A percentile compares a stretch with the other conserved stretches of the same genome.
phyloP scores from a whole-genome alignment of 2,329 filamentous ascomycete genomes.

The Furcasterigmium sp. region DNA sequence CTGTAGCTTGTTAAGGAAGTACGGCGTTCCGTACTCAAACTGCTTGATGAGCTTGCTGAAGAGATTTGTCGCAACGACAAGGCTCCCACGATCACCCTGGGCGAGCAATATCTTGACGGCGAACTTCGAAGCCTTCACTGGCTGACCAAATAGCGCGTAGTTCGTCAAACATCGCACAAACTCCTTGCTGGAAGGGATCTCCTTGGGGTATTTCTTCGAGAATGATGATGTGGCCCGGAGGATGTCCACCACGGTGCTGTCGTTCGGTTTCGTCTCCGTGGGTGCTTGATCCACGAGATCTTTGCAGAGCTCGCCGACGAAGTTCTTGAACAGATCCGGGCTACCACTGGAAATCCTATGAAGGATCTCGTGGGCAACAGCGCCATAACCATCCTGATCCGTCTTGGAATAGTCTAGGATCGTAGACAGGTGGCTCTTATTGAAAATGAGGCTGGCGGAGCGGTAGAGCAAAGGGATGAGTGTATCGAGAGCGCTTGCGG shows the following conservation, averaged over 20 bases:
- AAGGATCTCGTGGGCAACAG: conserved; percentile 79
- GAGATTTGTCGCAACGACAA: conserved; percentile 81
- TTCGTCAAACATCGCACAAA: conserved; percentile 76
- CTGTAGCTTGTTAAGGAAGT: conserved; percentile 72
- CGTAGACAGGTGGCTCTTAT: conserved; percentile 85
- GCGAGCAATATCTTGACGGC: conserved; percentile 86
- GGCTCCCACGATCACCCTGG: conserved; percentile 65
- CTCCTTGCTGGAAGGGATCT: conserved; percentile 75
- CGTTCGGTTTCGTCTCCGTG: conserved; percentile 60
- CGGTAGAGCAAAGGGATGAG: conserved; percentile 79
- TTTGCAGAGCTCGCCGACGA: conserved; percentile 86
- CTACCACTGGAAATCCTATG: conserved; percentile 88
- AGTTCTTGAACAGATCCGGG: conserved; percentile 85
- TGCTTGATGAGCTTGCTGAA: conserved; percentile 69
- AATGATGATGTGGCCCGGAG: conserved; percentile 93
- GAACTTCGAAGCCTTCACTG: conserved; percentile 83
- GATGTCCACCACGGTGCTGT: conserved; percentile 75
- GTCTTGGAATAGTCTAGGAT: conserved; percentile 85
- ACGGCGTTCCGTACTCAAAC: conserved; percentile 65
- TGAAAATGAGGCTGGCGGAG: conserved; percentile 81
- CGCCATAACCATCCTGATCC: conserved; percentile 72
- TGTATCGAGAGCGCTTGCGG: conserved; percentile 67
- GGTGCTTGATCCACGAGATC: conserved; percentile 79
- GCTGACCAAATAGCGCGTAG: conserved; percentile 78
- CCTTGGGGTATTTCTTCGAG: conserved; percentile 76